Evolutionary conservation across 2,329 filamentous ascomycete genomes (phyloP), one percentile per base, ranked within the genome.

Genomic region (Pseudocercospora fijiensis): DNA sequence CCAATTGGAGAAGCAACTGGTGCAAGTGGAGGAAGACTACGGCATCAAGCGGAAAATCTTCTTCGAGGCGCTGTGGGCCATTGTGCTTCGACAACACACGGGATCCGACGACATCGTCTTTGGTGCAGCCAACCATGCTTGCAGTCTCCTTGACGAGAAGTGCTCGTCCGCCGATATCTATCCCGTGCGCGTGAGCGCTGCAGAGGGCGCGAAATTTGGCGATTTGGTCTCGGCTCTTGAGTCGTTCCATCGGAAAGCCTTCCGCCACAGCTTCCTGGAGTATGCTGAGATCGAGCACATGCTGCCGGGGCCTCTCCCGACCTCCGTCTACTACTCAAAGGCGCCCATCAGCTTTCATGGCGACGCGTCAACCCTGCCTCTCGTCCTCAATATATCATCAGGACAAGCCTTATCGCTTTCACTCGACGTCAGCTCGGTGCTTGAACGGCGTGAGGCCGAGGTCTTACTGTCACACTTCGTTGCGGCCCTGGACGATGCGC

Each of bases 391-490:
- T 13, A 37, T 37, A 7, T 37, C 30, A 6, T 24, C 26, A 9
- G n/a, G 24, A n/a, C 20, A 55, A 1, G 16, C 26, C 27, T 27
- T 55, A 55, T 26, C 18, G 27, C 24, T 28, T 2, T 55, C 28
- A n/a, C 51, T 37, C 13, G 30, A 55, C 28, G 24, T 28, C 18
- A 26, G 51, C 24, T 55, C 51, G 10, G 18, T 26, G 10, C n/a
- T 55, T n/a, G 51, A 55, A 26, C 51, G n/a, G 24, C 51, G 51
- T 27, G 51, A 55, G 51, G 51, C 51, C n/a, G 51, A 55, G 51
- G 27, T 55, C 16, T 18, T 55, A 27, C 24, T 55, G 27, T 55
- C 51, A 8, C 51, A 55, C 16, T 55, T 55, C 28, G 51, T 55
- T 28, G 51, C 28, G 24, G 51, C 51, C 9, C 24, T 55, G 11